Evolutionary conservation across 2,329 filamentous ascomycete species (phyloP), one percentile per base, ranked within the genome.

Genomic region (Aspergillus texensis): DNA sequence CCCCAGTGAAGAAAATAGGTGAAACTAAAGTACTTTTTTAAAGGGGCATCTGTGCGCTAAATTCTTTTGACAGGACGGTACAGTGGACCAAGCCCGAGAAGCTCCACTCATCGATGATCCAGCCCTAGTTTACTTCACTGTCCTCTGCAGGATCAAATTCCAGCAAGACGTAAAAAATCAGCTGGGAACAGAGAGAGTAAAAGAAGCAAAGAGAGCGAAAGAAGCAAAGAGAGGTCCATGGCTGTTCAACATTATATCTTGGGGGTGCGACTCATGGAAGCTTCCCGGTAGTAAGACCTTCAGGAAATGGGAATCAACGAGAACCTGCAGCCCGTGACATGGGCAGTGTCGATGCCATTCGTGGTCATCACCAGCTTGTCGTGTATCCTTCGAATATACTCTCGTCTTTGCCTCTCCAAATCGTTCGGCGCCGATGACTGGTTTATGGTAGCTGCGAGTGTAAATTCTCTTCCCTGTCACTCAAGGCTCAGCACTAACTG

Each of bases 281-380:
- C 14, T 53, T 16, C 28, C 6, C 21, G 28, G 19, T 45, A 21
- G 30, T n/a, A 3, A 48, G 56, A 10, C 26, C 41, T 48, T 58
- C 28, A 48, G 36, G 56, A 28, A 34, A 58, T 58, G 56, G 56
- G 56, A 30, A 48, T 58, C 43, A 58, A 58, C 46, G 56, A 58
- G 10, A 48, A 48, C 34, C 19, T 63, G n/a, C 58, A 63, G 58
- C 62, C 62, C 6, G 34, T 60, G 6, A 58, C 62, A 10, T 63
- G 59, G 30, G 58, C 32, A 11, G 58, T 61, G 4, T 61, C 54
- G 2, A 61, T 63, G 39, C 30, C 56, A 3, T 57, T 63, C 46
- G 55, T 48, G 4, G 58, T 43, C 8, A 34, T 63, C 34, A 43
- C 62, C 28, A 39, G 24, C n/a, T 39, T 57, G 14, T 53, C 53